These are phyloP conservation scores for Sclerotinia sclerotiorum DNA, from an alignment of 2,329 filamentous ascomycete genomes.

Conservation along the genomic window DNA sequence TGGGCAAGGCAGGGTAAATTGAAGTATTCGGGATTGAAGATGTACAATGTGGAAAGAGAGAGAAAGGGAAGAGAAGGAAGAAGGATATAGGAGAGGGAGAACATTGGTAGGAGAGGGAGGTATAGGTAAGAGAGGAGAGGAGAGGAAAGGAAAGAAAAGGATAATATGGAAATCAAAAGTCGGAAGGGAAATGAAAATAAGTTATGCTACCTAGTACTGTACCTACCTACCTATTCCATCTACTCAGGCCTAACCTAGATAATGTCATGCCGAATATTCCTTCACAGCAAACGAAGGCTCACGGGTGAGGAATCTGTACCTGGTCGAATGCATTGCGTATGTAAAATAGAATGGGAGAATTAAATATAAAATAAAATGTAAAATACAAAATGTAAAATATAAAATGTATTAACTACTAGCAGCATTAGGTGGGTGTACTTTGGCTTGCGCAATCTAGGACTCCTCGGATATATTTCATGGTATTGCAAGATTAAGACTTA, in stretches of 20 bases:
- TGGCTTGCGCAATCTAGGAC: too few relatives aligned
- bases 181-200: neutral
- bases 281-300: neutral
- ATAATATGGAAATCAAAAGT: neutral
- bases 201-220: too few relatives aligned
- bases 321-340: neutral
- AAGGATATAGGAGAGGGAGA: neutral
- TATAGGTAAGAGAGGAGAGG: too few relatives aligned
- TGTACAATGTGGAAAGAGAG: neutral
- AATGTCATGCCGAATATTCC: neutral
- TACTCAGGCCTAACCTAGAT: neutral
- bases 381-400: neutral
- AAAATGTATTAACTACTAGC: too few relatives aligned
- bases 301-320: neutral
- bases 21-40: neutral
- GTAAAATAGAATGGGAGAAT: neutral
- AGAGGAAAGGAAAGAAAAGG: too few relatives aligned
- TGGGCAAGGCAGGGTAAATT: neutral
- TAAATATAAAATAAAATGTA: too few relatives aligned
- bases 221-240: neutral
- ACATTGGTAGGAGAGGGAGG: neutral
- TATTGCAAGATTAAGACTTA: too few relatives aligned
- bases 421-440: too few relatives aligned
- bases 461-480: too few relatives aligned
- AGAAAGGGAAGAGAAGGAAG: neutral